Evolutionary conservation across 116 monocot species (phyloP), one percentile per base, ranked within the genome.

Genomic region (Zostera marina): DNA sequence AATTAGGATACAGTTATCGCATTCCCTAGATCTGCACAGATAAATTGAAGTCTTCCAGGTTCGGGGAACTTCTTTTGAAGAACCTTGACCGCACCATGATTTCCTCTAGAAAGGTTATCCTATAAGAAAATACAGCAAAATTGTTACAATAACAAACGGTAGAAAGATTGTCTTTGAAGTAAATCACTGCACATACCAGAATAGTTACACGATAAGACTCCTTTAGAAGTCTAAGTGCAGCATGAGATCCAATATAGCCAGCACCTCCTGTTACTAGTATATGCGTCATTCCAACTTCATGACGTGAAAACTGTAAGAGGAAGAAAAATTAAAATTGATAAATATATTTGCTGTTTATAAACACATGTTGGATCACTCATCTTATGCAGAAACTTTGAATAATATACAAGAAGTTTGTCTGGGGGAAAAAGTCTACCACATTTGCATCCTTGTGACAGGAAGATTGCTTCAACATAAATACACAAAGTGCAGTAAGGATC

Each of bases 51-150:
- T 54, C 81, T 84, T 25, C 84, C 94, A 59, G 79, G 79, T 63
- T 85, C 69, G 19, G 94, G 85, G 69, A 85, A 94, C 63, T 73
- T 66, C 54, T 82, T 68, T 61, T 94, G 79, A 32, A 94, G 82
- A 65, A 79, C 77, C 65, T 72, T 82, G 44, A 94, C 54, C 3
- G 94, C 88, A 22, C 94, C 94, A 54, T 88, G 72, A 63, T 94
- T 94, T 52, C 88, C 94, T 44, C 94, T 81, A 22, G 94, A 94
- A 77, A 94, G 81, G 80, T 94, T 94, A 65, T 94, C 94, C 94
- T 88, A 68, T 11, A 44, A 54, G 63, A 52, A 21, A 15, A 48
- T 16, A 11, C 13, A 23, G 0, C 3, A 68, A 21, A 51, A 51
- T 19, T 8, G 8, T 9, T 51, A 7, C 20, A 13, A 51, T 51